Conservation (phyloP, 371 early-diverging fungal species). For the Rhizopus sp. region DNA sequence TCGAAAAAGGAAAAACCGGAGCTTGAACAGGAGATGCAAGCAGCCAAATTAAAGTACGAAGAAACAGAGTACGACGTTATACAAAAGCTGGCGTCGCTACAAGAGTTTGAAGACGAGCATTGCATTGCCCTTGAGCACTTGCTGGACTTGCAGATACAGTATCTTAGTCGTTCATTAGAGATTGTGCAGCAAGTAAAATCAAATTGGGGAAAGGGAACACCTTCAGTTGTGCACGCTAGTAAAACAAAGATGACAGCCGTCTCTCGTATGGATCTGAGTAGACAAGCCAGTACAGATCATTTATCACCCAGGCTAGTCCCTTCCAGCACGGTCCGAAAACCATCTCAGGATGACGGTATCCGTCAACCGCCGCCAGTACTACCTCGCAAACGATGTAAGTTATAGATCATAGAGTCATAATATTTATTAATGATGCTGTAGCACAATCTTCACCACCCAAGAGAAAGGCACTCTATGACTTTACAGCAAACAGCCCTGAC, state of each 20-base stretch:
- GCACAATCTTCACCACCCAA: conserved; percentile 1
- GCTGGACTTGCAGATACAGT: conserved; percentile 60
- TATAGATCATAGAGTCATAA: background rate
- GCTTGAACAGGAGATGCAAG: conserved; percentile 88
- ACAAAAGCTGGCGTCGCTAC: conserved; percentile 65
- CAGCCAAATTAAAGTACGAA: conserved; percentile 89
- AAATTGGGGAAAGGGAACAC: conserved; percentile 16
- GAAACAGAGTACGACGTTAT: conserved; percentile 76
- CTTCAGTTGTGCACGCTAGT: conserved; percentile 3
- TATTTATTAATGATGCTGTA: background rate
- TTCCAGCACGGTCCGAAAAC: conserved; percentile 4
- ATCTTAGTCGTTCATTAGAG: conserved; percentile 47
- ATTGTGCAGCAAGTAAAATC: conserved; percentile 26
- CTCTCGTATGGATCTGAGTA: conserved; percentile 3
- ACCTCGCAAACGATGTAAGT: conserved; percentile 21
- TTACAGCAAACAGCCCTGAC: conserved; percentile 64
- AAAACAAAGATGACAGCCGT: conserved; percentile 4
- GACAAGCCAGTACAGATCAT: conserved; percentile 9
- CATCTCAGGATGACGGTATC: conserved; percentile 4
- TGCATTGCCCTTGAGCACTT: conserved; percentile 52
- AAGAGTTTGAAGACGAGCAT: conserved; percentile 72
- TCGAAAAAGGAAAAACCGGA: conserved; percentile 89
- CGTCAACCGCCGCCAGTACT: conserved; percentile 14
- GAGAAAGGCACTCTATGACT: conserved; percentile 63
- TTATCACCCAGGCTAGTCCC: background rate